A percentile compares a stretch with the other conserved stretches of the same genome.
Evolutionary conservation across 2,329 filamentous ascomycete species (phyloP).

Genomic region (Fusarium pseudograminearum): DNA sequence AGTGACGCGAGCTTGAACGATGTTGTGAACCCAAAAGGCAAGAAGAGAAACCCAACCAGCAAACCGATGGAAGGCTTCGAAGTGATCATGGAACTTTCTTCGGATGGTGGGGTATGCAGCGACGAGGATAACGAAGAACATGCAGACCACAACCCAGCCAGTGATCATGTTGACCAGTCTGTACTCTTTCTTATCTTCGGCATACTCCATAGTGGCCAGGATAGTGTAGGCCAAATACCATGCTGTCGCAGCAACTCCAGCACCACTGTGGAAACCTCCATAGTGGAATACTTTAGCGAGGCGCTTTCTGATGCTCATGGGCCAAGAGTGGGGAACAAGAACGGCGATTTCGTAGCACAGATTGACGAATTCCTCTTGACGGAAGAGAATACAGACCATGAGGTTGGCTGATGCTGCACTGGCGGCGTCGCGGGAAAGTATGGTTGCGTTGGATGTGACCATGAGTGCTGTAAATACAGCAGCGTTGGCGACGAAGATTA

Average conservation of each 20-base stretch:
- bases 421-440: slow-evolving; percentile 9
- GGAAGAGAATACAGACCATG: slow-evolving; percentile 24
- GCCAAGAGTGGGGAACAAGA: slow-evolving; percentile 20
- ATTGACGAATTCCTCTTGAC: slow-evolving; percentile 23
- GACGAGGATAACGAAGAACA: slow-evolving; percentile 17
- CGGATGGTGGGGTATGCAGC: slow-evolving; percentile 15
- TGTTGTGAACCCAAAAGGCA: slow-evolving; percentile 22
- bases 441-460: background rate
- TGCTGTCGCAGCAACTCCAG: slow-evolving; percentile 12
- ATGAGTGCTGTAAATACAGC: slow-evolving; percentile 3
- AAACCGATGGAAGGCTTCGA: slow-evolving; percentile 24
- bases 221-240: slow-evolving; percentile 21
- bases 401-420: slow-evolving; percentile 26
- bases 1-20: slow-evolving; percentile 12
- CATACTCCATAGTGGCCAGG: slow-evolving; percentile 15
- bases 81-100: slow-evolving; percentile 23
- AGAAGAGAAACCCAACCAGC: slow-evolving; percentile 15
- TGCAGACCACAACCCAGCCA: slow-evolving; percentile 11
- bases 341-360: slow-evolving; percentile 22
- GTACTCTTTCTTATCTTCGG: background rate
- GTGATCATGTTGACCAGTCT: slow-evolving; percentile 23
- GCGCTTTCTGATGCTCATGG: background rate
- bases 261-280: slow-evolving; percentile 22
- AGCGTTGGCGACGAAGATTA: slow-evolving; percentile 4
- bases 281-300: slow-evolving; percentile 24